A percentile compares a stretch with the other conserved stretches of the same genome.
phyloP scores from a whole-genome alignment of 192 early-diverging fungal genomes.

The Dissophora ornata region DNA sequence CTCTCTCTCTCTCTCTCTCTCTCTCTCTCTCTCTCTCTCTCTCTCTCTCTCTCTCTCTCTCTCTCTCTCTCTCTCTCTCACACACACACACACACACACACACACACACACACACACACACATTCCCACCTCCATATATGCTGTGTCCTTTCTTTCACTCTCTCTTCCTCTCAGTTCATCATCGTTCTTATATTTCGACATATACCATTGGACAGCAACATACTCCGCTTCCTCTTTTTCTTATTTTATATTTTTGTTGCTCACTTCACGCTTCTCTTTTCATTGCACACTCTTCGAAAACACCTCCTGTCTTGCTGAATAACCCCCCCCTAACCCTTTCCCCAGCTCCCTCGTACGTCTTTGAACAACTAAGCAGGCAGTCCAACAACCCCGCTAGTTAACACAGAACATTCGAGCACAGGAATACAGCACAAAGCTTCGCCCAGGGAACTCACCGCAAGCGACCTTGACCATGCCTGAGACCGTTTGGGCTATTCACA shows the following conservation, averaged over 20 bases:
- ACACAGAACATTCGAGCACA: not conserved
- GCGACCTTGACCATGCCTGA: constrained; percentile 47
- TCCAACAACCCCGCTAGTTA: no score
- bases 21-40: no score
- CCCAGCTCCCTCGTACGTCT: not conserved
- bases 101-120: not conserved
- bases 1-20: no score
- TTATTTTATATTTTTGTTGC: constrained; percentile 4
- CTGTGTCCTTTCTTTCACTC: not conserved
- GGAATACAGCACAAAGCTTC: no score
- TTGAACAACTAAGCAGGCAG: not conserved
- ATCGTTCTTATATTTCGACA: no score
- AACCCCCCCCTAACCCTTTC: not conserved
- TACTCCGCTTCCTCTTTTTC: not conserved
- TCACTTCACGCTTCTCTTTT: constrained; percentile 5
- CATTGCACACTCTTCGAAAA: not conserved
- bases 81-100: not conserved
- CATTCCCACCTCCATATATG: no score
- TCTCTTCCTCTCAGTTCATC: no score
- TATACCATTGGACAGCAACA: not conserved
- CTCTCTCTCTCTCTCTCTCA: no score
- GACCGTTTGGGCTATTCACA: constrained; percentile 66
- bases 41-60: not conserved
- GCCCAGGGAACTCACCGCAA: no score
- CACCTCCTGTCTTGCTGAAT: constrained; percentile 5